These are phyloP conservation scores for Cryphonectria radicalis DNA, from an alignment of 2,329 filamentous ascomycete species.

Conservation along the genomic window DNA sequence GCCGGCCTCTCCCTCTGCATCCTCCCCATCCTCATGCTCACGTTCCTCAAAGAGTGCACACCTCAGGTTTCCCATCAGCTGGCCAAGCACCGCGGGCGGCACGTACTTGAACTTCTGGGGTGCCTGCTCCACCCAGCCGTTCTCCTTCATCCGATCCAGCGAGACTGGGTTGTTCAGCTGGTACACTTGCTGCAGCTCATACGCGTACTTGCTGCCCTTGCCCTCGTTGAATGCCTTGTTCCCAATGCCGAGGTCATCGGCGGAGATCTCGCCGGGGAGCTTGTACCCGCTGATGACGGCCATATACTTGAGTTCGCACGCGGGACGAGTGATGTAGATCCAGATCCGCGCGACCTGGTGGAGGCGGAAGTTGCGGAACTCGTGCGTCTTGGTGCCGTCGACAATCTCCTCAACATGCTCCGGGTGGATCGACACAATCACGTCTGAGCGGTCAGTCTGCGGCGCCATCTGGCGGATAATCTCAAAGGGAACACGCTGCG, in stretches of 20 bases:
- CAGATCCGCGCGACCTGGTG: constrained; percentile 64
- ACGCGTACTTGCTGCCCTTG: constrained; percentile 49
- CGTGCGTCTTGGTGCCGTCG: constrained; percentile 55
- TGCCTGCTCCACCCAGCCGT: constrained; percentile 56
- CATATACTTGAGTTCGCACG: constrained; percentile 61
- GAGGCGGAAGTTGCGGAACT: constrained; percentile 61
- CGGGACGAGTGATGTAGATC: constrained; percentile 58
- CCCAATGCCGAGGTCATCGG: constrained; percentile 48
- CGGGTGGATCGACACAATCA: constrained; percentile 56
- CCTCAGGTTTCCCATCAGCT: constrained; percentile 61
- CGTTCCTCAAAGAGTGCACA: constrained; percentile 51
- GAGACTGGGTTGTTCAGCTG: constrained; percentile 64
- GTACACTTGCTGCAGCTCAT: constrained; percentile 62
- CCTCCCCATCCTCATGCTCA: not conserved
- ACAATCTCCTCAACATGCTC: constrained; percentile 54
- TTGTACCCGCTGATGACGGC: constrained; percentile 55
- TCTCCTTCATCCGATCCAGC: constrained; percentile 54
- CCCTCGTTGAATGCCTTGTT: constrained; percentile 57
- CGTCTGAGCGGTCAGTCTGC: constrained; percentile 55
- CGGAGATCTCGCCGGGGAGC: constrained; percentile 51
- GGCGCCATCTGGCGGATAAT: constrained; percentile 53
- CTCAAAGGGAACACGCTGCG: constrained; percentile 57
- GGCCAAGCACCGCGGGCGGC: constrained; percentile 60
- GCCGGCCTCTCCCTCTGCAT: constrained; percentile 10
- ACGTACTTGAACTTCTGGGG: constrained; percentile 59